Percentiles rank a stretch among this genome's conserved stretches.
phyloP scores from a whole-genome alignment of 2,329 filamentous ascomycete species.

The Chrysoporthe austroafricana region DNA sequence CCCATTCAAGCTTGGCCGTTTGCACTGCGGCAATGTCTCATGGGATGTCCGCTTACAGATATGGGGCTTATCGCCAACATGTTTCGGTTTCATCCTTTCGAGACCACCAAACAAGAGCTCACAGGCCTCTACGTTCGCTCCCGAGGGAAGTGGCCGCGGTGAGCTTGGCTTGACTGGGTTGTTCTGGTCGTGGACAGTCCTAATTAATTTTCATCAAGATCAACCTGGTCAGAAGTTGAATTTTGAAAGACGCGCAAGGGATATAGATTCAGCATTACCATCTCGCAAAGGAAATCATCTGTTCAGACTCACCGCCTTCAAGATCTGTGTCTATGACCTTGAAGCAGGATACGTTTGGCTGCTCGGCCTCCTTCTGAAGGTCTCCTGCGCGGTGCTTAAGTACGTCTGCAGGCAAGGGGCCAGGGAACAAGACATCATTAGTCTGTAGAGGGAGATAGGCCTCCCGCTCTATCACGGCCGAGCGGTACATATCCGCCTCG shows the following conservation, averaged over 20 bases:
- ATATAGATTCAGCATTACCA: conserved; percentile 29
- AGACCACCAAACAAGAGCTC: conserved; percentile 37
- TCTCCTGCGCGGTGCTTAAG: conserved; percentile 23
- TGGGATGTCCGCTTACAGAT: conserved; percentile 36
- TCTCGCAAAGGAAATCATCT: conserved; percentile 40
- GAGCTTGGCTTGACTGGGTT: conserved; percentile 30
- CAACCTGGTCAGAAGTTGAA: not conserved
- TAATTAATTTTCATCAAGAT: not conserved
- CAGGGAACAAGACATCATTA: conserved; percentile 38
- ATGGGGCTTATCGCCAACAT: conserved; percentile 33
- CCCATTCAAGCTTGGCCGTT: not conserved
- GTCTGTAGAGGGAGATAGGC: conserved; percentile 42
- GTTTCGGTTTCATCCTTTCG: conserved; percentile 27
- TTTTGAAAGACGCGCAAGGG: no score
- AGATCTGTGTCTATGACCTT: conserved; percentile 42
- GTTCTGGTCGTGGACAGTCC: conserved; percentile 24
- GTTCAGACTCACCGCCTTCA: conserved; percentile 30
- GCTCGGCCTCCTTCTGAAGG: conserved; percentile 28
- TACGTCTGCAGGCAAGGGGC: conserved; percentile 21
- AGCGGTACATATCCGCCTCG: conserved; percentile 41
- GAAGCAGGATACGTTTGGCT: conserved; percentile 35
- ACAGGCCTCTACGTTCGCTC: conserved; percentile 39
- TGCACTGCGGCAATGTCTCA: not conserved
- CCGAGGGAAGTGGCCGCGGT: conserved; percentile 32
- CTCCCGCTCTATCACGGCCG: conserved; percentile 42